These are phyloP conservation scores for Daedaleopsis nitida DNA, from an alignment of 768 basidiomycete genomes.

Conservation along the genomic window DNA sequence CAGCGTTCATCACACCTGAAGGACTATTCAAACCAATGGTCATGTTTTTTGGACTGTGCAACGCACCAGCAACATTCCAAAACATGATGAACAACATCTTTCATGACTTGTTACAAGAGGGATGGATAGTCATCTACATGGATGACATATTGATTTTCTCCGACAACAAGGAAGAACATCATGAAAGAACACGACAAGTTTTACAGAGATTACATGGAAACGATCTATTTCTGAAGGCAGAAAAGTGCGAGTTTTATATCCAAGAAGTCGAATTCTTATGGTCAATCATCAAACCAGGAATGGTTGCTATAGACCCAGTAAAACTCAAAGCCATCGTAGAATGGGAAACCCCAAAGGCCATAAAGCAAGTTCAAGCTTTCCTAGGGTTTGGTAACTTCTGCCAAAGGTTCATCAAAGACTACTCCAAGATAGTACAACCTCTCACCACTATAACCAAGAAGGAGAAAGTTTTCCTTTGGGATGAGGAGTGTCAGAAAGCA, in stretches of 20 bases:
- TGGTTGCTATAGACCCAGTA: slow-evolving; percentile 33
- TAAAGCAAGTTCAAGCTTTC: too few species aligned
- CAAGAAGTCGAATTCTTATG: slow-evolving; percentile 35
- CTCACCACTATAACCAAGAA: slow-evolving; percentile 23
- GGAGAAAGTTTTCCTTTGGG: slow-evolving; percentile 2
- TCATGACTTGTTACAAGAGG: slow-evolving; percentile 31
- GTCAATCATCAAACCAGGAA: slow-evolving; percentile 25
- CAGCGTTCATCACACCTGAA: slow-evolving; percentile 37
- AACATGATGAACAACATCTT: slow-evolving; percentile 37
- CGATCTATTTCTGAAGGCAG: slow-evolving; percentile 38
- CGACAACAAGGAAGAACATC: slow-evolving; percentile 7
- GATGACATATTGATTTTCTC: slow-evolving; percentile 39
- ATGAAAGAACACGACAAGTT: slow-evolving; percentile 19
- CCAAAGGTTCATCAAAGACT: slow-evolving; percentile 32
- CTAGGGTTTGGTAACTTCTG: slow-evolving; percentile 39
- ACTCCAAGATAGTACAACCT: slow-evolving; percentile 27
- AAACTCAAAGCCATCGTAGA: slow-evolving; percentile 35
- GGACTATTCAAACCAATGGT: slow-evolving; percentile 44
- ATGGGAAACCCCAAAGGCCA: slow-evolving; percentile 30
- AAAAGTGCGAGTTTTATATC: slow-evolving; percentile 39
- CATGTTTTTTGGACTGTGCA: slow-evolving; percentile 41
- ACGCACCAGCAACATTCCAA: slow-evolving; percentile 42
- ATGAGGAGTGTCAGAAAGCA: not conserved
- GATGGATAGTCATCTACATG: slow-evolving; percentile 45
- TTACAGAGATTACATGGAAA: slow-evolving; percentile 34